Evolutionary conservation across 345 rosid genomes (phyloP).

Genomic region (Camelina sativa): DNA sequence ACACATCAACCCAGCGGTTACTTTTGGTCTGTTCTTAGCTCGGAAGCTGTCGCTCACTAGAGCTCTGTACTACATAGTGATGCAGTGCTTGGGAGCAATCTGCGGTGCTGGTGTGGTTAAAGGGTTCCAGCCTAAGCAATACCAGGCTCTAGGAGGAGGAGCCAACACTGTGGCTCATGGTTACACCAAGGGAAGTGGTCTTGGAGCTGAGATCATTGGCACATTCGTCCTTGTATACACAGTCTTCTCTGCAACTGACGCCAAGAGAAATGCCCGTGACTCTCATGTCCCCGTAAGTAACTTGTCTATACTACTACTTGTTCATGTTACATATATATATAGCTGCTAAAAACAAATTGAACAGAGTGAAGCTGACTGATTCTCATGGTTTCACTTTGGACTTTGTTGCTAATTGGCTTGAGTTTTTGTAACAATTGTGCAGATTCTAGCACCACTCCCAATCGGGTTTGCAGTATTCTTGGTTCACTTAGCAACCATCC

Average conservation of each 20-base stretch:
- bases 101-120: conserved; percentile 54
- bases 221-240: conserved; percentile 54
- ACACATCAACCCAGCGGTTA: conserved; percentile 50
- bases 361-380: not conserved
- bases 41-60: conserved; percentile 47
- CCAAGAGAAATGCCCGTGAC: conserved; percentile 57
- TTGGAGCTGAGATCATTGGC: conserved; percentile 52
- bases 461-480: conserved; percentile 74
- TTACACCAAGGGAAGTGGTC: conserved; percentile 54
- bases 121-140: conserved; percentile 47
- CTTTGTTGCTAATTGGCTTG: conserved; percentile 10
- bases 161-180: conserved; percentile 52
- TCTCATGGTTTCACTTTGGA: not conserved
- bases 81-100: conserved; percentile 51
- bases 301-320: conserved; percentile 17
- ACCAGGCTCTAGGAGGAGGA: conserved; percentile 51
- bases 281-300: conserved; percentile 47
- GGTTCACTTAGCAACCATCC: conserved; percentile 77
- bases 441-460: conserved; percentile 70
- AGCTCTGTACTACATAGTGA: conserved; percentile 51
- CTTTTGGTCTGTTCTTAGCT: conserved; percentile 49
- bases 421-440: conserved; percentile 11
- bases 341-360: not conserved
- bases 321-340: conserved; percentile 48
- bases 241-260: conserved; percentile 54